Base-by-base conservation (phyloP, 352 stramenopile species). In the Phytophthora lateralis region DNA sequence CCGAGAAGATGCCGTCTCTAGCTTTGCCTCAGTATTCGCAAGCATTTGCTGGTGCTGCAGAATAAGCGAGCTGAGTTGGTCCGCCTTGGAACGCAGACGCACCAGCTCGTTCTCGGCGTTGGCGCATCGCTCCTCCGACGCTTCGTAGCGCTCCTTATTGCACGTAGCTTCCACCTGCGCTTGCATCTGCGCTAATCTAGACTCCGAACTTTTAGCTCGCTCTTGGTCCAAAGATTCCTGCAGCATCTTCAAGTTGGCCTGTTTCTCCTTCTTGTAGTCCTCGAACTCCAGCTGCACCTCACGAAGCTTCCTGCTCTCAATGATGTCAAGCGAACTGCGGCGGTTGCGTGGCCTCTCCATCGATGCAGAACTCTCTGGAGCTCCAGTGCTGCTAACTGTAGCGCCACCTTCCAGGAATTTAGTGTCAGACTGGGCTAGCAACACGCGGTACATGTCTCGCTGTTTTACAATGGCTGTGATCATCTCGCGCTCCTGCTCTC, bases 401-500 rank as follows among this genome's bases (percentile, higher is more conserved):
- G 56, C 38, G 17, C 44, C 51, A 8, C 53, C 65, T 39, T 82
- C 72, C 11, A 80, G 10, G 42, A 85, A 91, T 34, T 85, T 80
- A 11, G 73, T 89, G 69, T 98, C 92, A 18, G 93, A 88, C 34
- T 97, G 92, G 2, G 87, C 83, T 10, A 98, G 70, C 17, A 98
- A 75, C 21, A 97, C 88, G 35, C 92, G 88, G 64, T 98, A 99
- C 71, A 98, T 93, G 77, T 99, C 95, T 20, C 96, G 89, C 68
- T 99, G 96, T 65, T 98, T 95, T 9, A 98, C 93, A 54, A 99
- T 98, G 3, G 83, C 89, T 14, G 80, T 73, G 9, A 98, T 95
- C 67, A 98, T 89, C 53, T 98, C 84, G 14, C 86, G 78, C 37
- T 91, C 80, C 56, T 91, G 73, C 50, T 93, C 85, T 20, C 85